Evolutionary conservation across 2,329 filamentous ascomycete species (phyloP), one percentile per base, ranked within the genome.

Genomic region (Coniochaeta hoffmannii): DNA sequence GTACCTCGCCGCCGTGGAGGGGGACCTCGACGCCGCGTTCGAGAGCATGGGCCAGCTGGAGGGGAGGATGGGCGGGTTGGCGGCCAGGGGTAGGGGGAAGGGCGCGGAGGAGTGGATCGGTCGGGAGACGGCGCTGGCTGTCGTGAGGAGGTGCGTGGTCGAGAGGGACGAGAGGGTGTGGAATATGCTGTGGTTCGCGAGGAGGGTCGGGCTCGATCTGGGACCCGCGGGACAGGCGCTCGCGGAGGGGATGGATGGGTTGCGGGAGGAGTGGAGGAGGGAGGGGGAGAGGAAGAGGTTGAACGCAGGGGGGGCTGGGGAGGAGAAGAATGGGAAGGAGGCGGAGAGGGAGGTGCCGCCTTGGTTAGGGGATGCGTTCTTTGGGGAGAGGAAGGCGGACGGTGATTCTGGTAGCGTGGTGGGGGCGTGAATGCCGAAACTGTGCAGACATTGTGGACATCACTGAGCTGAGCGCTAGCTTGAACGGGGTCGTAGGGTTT

Each of bases 11-110:
- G 62, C 67, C 8, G 55, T 62, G 44, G 64, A 70, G 53, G 66
- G 68, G 12, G 61, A 66, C 24, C 67, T 73, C 30, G 67, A 70
- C 50, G 59, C 60, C 14, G 69, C 70, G 1, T 67, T 74, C 55
- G 53, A 55, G 15, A 68, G 68, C 50, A 57, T 73, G 15, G 58
- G 64, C 3, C 59, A 60, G 53, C 64, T 71, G 58, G 53, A 44
- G 41, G 50, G 32, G 28, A 35, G 22, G 4, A n/a, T 2, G 7
- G 35, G 10, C 41, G 8, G 50, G 38, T 34, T 56, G 26, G 46
- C 34, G 26, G 59, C 58, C 31, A 54, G 57, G 14, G 56, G 57
- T 22, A 56, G 54, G 30, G 50, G 52, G 10, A 24, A 54, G 30
- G 59, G 57, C 55, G 60, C 54, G 4, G 17, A n/a, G 22, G 41